Percentiles rank a stretch among this genome's conserved stretches.
These are phyloP conservation scores for Annulohypoxylon bovei DNA, from an alignment of 495 filamentous ascomycete genomes.

Conservation along the genomic window DNA sequence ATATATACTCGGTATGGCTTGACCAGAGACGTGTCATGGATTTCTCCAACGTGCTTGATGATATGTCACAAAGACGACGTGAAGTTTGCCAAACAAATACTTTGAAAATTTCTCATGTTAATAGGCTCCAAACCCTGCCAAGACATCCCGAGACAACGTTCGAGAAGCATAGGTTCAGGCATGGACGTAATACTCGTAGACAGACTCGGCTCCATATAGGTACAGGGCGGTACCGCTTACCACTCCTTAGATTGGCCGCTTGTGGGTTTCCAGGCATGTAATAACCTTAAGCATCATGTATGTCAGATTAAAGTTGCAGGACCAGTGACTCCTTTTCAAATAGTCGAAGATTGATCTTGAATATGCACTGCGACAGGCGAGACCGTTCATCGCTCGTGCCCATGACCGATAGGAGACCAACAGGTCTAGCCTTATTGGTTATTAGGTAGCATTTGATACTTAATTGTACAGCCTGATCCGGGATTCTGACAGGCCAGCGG, in stretches of 20 bases:
- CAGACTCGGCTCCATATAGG: neutral
- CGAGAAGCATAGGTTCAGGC: neutral
- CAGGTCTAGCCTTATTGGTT: slow-evolving; percentile 8
- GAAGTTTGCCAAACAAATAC: neutral
- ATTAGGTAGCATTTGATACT: slow-evolving; percentile 24
- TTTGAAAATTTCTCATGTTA: neutral
- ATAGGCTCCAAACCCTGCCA: slow-evolving; percentile 1
- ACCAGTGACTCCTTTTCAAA: neutral
- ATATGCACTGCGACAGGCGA: slow-evolving; percentile 5
- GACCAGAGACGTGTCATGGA: neutral
- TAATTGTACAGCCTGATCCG: slow-evolving; percentile 3
- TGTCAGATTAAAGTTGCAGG: slow-evolving; percentile 38
- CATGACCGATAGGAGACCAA: slow-evolving; percentile 23
- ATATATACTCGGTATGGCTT: neutral
- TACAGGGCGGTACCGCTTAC: neutral
- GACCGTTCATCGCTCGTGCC: slow-evolving; percentile 2
- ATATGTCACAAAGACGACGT: slow-evolving; percentile 6
- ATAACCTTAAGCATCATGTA: slow-evolving; percentile 44
- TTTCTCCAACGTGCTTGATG: neutral
- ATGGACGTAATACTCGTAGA: neutral
- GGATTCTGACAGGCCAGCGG: slow-evolving; percentile 33
- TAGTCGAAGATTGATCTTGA: neutral
- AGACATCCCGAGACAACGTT: slow-evolving; percentile 3
- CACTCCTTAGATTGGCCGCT: slow-evolving; percentile 11
- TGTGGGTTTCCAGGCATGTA: slow-evolving; percentile 13